phyloP scores from a whole-genome alignment of 768 basidiomycete species.

The Panellus pusillus region DNA sequence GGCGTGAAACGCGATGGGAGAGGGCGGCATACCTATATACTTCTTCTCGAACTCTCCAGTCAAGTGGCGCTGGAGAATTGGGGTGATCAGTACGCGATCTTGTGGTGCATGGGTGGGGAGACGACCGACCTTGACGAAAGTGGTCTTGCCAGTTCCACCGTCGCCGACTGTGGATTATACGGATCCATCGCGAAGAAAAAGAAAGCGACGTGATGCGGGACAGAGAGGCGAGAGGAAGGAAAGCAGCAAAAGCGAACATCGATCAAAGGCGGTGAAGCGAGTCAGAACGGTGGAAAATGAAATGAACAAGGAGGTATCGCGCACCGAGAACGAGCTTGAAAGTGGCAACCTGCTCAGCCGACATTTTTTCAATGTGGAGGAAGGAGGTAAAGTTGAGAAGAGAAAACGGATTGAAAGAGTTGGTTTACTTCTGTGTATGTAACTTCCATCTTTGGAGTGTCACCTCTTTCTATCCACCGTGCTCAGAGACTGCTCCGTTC shows the following conservation, averaged over 20 bases:
- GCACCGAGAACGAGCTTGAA: slow-evolving; percentile 99
- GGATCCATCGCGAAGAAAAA: slow-evolving; percentile 20
- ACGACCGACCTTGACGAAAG: slow-evolving; percentile 87
- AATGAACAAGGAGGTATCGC: slow-evolving; percentile 29
- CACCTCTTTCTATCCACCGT: background rate
- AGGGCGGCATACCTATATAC: slow-evolving; percentile 80
- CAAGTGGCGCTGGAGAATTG: slow-evolving; percentile 77
- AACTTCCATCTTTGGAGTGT: background rate
- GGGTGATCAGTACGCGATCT: slow-evolving; percentile 62
- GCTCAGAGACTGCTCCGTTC: too few relatives aligned
- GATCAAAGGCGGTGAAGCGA: slow-evolving; percentile 45
- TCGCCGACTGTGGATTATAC: slow-evolving; percentile 70
- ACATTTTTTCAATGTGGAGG: slow-evolving; percentile 30
- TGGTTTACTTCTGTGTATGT: slow-evolving; percentile 23
- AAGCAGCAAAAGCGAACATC: slow-evolving; percentile 37
- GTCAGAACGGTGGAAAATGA: slow-evolving; percentile 31
- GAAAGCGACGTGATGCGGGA: slow-evolving; percentile 19
- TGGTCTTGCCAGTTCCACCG: slow-evolving; percentile 97
- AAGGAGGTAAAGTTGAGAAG: slow-evolving; percentile 28
- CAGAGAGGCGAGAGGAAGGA: slow-evolving; percentile 20
- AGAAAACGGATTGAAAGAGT: slow-evolving; percentile 40
- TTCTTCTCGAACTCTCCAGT: slow-evolving; percentile 99
- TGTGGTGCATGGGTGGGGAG: slow-evolving; percentile 17
- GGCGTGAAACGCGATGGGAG: slow-evolving; percentile 14
- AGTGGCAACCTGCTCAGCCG: slow-evolving; percentile 62